These are phyloP conservation scores for Starmerella ratchasimensis DNA, from an alignment of 805 yeast genomes.

Conservation along the genomic window DNA sequence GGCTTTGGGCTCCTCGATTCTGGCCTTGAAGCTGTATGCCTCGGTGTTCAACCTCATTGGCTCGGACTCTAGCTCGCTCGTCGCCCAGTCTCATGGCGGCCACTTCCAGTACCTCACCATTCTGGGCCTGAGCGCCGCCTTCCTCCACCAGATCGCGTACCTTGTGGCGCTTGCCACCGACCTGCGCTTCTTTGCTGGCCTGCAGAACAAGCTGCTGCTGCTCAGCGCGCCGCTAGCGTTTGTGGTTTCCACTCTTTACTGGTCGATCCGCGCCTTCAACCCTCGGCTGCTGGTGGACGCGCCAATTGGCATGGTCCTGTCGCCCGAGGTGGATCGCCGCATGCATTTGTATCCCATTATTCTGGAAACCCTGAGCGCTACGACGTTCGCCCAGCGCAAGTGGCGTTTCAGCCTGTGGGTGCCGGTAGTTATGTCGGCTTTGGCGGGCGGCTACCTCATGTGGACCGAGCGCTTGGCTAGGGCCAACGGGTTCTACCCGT, in stretches of 20 bases:
- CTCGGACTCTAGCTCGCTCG: slow-evolving; percentile 12
- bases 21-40: slow-evolving; percentile 16
- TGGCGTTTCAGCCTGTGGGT: slow-evolving; percentile 21
- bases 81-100: slow-evolving; percentile 25
- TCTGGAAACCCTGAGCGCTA: slow-evolving; percentile 20
- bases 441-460: slow-evolving; percentile 25
- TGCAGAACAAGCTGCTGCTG: slow-evolving; percentile 19
- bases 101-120: slow-evolving; percentile 27
- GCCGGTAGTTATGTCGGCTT: slow-evolving; percentile 11
- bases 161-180: slow-evolving; percentile 25
- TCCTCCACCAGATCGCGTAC: slow-evolving; percentile 18
- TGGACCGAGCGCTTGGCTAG: slow-evolving; percentile 24
- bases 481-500: slow-evolving; percentile 26
- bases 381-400: slow-evolving; percentile 18
- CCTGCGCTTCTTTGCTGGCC: slow-evolving; percentile 13
- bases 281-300: slow-evolving; percentile 23
- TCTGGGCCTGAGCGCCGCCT: slow-evolving; percentile 19
- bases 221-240: slow-evolving; percentile 26
- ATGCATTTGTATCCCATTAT: slow-evolving; percentile 26
- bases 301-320: slow-evolving; percentile 17
- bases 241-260: slow-evolving; percentile 24
- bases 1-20: slow-evolving; percentile 7
- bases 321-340: slow-evolving; percentile 22
- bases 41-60: slow-evolving; percentile 9
- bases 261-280: slow-evolving; percentile 23